Evolutionary conservation across 345 rosid species (phyloP).

Genomic region (Gossypium ekmanianum): DNA sequence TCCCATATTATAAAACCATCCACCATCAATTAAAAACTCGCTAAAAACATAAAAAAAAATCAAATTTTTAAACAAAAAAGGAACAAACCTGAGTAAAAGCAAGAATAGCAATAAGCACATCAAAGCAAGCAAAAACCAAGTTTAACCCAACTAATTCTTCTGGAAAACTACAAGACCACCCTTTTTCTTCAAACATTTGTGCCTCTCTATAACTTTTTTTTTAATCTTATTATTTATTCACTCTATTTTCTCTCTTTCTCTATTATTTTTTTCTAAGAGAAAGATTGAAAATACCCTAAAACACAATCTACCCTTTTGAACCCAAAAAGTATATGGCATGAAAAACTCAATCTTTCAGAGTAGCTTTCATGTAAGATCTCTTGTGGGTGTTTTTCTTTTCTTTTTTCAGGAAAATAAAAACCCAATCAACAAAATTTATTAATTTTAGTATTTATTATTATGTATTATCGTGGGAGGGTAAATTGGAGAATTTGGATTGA

Average conservation of each 20-base stretch:
- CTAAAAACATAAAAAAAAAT: not conserved
- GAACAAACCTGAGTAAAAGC: constrained; percentile 48
- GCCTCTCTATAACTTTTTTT: not conserved
- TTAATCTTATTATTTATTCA: not conserved
- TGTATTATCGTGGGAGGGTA: not conserved
- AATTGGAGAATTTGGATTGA: not conserved
- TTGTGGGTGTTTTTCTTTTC: not conserved
- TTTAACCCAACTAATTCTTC: constrained; percentile 30
- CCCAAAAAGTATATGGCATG: constrained; percentile 14
- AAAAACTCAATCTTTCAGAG: constrained; percentile 18
- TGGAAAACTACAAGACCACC: constrained; percentile 34
- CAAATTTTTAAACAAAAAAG: not conserved
- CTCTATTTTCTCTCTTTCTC: not conserved
- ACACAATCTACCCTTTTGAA: not conserved
- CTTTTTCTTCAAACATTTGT: constrained; percentile 27
- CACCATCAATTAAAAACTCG: not conserved
- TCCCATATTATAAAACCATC: not conserved
- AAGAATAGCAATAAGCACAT: constrained; percentile 39
- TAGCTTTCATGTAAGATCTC: constrained; percentile 38
- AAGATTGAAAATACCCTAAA: constrained; percentile 12
- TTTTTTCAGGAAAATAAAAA: not conserved
- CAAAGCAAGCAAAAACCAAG: constrained; percentile 40
- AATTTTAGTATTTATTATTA: not conserved
- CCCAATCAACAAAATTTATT: not conserved
- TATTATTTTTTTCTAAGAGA: not conserved